phyloP scores from a whole-genome alignment of 805 yeast genomes.

The Alloascoidea hylecoeti region DNA sequence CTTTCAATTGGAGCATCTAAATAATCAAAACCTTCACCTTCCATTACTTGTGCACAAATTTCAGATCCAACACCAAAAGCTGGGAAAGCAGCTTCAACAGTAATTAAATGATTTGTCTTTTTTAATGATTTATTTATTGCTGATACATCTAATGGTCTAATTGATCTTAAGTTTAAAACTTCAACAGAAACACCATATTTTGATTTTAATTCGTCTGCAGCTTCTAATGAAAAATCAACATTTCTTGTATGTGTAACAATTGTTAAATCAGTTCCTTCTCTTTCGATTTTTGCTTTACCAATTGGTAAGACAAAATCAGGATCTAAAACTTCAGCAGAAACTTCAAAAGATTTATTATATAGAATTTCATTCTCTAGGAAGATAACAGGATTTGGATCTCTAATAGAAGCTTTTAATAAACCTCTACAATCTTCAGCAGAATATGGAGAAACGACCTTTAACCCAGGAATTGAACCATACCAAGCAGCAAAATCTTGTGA shows the following conservation, averaged over 20 bases:
- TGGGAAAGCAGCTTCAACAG: slow-evolving; percentile 97
- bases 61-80: slow-evolving; percentile 98
- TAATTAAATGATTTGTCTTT: slow-evolving; percentile 92
- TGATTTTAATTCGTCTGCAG: slow-evolving; percentile 78
- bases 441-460: slow-evolving; percentile 92
- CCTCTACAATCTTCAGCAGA: slow-evolving; percentile 95
- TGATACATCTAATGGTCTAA: slow-evolving; percentile 90
- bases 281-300: slow-evolving; percentile 92
- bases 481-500: slow-evolving; percentile 96
- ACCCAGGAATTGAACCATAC: slow-evolving; percentile 97
- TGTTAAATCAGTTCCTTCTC: slow-evolving; percentile 82
- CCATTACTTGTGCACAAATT: slow-evolving; percentile 95
- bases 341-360: slow-evolving; percentile 84
- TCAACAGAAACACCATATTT: slow-evolving; percentile 84
- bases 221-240: slow-evolving; percentile 72
- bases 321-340: slow-evolving; percentile 78
- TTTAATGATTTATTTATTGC: slow-evolving; percentile 78
- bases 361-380: slow-evolving; percentile 92
- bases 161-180: slow-evolving; percentile 89
- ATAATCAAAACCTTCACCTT: slow-evolving; percentile 95
- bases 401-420: slow-evolving; percentile 85
- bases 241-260: slow-evolving; percentile 88
- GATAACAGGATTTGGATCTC: slow-evolving; percentile 97
- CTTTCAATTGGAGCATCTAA: slow-evolving; percentile 97
- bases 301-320: slow-evolving; percentile 87